A percentile compares a stretch with the other conserved stretches of the same genome.
These are phyloP conservation scores for Monsonia emarginata DNA, from an alignment of 441 rosid genomes.

Conservation along the genomic window DNA sequence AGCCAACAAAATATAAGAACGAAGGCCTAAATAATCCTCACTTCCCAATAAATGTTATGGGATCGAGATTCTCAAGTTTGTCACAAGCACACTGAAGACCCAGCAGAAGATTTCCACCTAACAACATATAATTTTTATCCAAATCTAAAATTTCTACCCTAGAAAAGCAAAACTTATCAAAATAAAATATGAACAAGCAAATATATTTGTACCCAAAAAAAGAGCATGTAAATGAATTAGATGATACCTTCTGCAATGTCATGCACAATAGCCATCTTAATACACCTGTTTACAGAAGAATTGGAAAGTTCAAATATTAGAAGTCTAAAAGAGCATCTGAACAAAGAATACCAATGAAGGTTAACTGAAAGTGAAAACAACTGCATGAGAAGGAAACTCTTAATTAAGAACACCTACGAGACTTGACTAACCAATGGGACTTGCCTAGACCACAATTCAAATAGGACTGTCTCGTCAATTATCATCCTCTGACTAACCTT, in stretches of 20 bases:
- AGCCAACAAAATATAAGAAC: no score
- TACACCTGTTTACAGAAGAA: slow-evolving; percentile 38
- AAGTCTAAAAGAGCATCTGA: not conserved
- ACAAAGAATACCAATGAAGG: not conserved
- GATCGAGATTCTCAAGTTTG: no score
- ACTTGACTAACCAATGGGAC: not conserved
- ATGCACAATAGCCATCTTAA: slow-evolving; percentile 65
- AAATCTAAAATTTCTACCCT: no score
- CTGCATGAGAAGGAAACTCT: not conserved
- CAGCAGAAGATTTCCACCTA: no score
- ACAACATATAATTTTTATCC: no score
- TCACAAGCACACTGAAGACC: no score
- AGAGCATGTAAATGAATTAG: no score
- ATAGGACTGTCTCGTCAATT: not conserved
- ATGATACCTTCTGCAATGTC: slow-evolving; percentile 64
- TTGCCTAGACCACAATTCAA: not conserved
- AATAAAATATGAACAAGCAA: not conserved
- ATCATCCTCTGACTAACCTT: not conserved
- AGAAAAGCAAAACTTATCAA: no score
- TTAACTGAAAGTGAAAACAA: not conserved
- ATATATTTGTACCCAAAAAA: no score
- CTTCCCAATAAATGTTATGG: no score
- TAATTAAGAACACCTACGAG: not conserved
- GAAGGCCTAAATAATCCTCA: no score
- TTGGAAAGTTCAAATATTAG: slow-evolving; percentile 2